Evolutionary conservation across 176 grass and related monocot genomes (phyloP).

Genomic region (Musa troglodytarum): DNA sequence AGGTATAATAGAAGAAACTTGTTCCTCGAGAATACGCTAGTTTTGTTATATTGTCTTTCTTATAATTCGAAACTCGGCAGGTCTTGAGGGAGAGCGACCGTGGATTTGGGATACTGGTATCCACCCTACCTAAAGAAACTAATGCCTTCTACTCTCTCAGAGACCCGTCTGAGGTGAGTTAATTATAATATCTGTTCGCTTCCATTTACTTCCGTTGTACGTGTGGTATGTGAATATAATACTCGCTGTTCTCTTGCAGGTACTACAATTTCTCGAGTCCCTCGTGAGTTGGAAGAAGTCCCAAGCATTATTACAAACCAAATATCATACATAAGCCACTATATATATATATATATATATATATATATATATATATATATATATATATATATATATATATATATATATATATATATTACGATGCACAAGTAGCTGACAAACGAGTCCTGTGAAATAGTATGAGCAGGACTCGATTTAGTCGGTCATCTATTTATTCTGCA

Average conservation of each 20-base stretch:
- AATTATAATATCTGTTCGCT: neutral
- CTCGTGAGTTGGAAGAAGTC: slow-evolving; percentile 67
- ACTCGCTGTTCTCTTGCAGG: slow-evolving; percentile 17
- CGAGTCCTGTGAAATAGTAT: neutral
- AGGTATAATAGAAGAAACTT: slow-evolving; percentile 15
- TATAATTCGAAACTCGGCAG: neutral
- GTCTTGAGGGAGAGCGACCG: slow-evolving; percentile 16
- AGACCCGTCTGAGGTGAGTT: slow-evolving; percentile 39
- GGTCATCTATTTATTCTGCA: neutral
- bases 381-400: no score
- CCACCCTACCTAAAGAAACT: slow-evolving; percentile 41
- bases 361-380: neutral
- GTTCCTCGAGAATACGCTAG: no score
- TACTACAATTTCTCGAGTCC: slow-evolving; percentile 61
- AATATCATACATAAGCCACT: neutral
- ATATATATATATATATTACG: no score
- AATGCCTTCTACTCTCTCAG: slow-evolving; percentile 32
- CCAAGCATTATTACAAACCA: neutral
- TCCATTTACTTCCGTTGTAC: neutral
- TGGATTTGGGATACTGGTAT: slow-evolving; percentile 47
- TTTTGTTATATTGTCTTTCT: neutral
- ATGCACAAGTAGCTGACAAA: neutral
- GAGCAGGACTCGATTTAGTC: neutral
- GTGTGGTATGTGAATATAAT: no score
- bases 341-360: neutral